Percentiles rank a stretch among this genome's conserved stretches.
Evolutionary conservation across 1,284 basidiomycete genomes (phyloP).

Genomic region (Cronartium quercuum): DNA sequence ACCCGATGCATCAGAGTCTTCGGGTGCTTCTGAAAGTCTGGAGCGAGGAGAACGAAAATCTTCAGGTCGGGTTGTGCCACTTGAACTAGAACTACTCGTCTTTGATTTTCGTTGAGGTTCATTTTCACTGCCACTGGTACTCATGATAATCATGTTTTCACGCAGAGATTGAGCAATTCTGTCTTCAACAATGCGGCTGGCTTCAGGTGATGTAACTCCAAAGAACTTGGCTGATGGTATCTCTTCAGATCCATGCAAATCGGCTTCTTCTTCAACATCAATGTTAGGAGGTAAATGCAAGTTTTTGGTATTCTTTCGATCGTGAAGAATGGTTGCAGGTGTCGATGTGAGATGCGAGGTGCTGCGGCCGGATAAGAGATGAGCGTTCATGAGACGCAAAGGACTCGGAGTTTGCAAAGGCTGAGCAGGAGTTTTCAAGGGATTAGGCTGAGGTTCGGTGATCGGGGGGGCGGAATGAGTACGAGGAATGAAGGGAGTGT

Average conservation of each 20-base stretch:
- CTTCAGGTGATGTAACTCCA: slow-evolving; percentile 13
- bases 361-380: neutral
- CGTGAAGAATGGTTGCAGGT: slow-evolving; percentile 12
- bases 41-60: neutral
- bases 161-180: neutral
- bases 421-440: neutral
- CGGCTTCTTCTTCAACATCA: neutral
- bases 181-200: slow-evolving; percentile 26
- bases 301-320: neutral
- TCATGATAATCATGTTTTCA: slow-evolving; percentile 7
- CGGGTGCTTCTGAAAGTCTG: neutral
- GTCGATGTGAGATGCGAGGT: slow-evolving; percentile 36
- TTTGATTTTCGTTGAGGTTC: slow-evolving; percentile 7
- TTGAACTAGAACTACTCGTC: neutral
- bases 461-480: neutral
- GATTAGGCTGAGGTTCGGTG: neutral
- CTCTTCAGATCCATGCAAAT: neutral
- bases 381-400: slow-evolving; percentile 7
- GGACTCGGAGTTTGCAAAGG: neutral
- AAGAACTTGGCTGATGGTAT: neutral
- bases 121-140: slow-evolving; percentile 26
- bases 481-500: neutral
- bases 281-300: neutral
- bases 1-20: neutral
- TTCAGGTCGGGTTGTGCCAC: slow-evolving; percentile 12